phyloP scores from a whole-genome alignment of 441 rosid species.

The Jatropha podagrica region DNA sequence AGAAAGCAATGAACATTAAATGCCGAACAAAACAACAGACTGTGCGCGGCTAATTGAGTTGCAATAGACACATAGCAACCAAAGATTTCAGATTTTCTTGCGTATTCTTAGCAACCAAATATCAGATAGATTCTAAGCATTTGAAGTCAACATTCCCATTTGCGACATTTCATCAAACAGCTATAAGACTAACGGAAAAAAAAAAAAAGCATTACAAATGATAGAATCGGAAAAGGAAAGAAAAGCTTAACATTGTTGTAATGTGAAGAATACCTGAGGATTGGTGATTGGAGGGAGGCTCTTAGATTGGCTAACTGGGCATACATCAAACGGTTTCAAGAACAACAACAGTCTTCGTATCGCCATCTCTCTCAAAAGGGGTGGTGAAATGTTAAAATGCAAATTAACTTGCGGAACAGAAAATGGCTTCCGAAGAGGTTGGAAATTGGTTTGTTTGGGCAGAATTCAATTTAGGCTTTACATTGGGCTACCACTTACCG shows the following conservation, averaged over 20 bases:
- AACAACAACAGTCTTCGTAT: constrained; percentile 69
- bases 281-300: constrained; percentile 36
- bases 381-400: no score
- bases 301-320: constrained; percentile 44
- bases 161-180: constrained; percentile 46
- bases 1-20: no score
- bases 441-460: no score
- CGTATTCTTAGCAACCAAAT: background rate
- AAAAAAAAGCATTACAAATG: background rate
- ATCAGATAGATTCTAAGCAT: background rate
- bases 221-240: background rate
- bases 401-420: no score
- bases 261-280: constrained; percentile 42
- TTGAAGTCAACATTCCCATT: background rate
- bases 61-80: no score
- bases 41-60: no score
- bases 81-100: no score
- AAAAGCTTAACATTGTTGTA: background rate
- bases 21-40: no score
- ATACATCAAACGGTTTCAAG: constrained; percentile 69
- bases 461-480: no score
- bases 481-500: no score
- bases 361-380: constrained; percentile 39
- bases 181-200: constrained; percentile 5
- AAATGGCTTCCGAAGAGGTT: no score